phyloP scores from a whole-genome alignment of 176 grass and related monocot genomes.

The Avena atlantica region DNA sequence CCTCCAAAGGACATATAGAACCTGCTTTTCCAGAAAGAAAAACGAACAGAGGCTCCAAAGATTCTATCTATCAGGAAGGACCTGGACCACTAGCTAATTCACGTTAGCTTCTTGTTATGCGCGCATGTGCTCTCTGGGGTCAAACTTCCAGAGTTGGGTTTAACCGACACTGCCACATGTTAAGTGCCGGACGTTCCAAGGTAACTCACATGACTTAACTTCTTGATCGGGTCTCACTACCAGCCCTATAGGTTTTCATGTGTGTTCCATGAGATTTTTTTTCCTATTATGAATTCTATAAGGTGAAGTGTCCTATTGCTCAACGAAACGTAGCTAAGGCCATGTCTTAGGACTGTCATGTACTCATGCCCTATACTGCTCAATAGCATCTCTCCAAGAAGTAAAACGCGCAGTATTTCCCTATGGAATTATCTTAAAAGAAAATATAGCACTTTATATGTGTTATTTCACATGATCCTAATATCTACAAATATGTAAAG shows the following conservation, averaged over 20 bases:
- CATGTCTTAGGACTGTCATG: constrained; percentile 1
- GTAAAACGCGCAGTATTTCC: background rate
- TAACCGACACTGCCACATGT: constrained; percentile 35
- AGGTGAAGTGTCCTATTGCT: background rate
- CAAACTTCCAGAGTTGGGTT: constrained; percentile 2
- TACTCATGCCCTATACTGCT: no score
- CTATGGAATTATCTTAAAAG: background rate
- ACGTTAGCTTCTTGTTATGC: background rate
- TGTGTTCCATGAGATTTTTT: background rate
- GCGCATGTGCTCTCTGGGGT: constrained; percentile 40
- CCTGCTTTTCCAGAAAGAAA: background rate
- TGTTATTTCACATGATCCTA: background rate
- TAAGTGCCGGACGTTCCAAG: constrained; percentile 1
- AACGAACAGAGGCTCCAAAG: constrained; percentile 8
- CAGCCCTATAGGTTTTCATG: constrained; percentile 27
- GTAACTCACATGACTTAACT: background rate
- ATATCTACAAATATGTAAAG: constrained; percentile 3
- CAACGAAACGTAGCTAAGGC: background rate
- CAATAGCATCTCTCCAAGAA: background rate
- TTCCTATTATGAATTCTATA: background rate
- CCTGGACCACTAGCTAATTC: constrained; percentile 9
- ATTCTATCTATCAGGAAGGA: constrained; percentile 4
- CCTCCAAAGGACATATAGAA: constrained; percentile 4
- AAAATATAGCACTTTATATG: background rate
- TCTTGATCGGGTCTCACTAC: background rate